Conservation (phyloP, 139 green algal genomes). For the Auxenochlorella pyrenoidosa region DNA sequence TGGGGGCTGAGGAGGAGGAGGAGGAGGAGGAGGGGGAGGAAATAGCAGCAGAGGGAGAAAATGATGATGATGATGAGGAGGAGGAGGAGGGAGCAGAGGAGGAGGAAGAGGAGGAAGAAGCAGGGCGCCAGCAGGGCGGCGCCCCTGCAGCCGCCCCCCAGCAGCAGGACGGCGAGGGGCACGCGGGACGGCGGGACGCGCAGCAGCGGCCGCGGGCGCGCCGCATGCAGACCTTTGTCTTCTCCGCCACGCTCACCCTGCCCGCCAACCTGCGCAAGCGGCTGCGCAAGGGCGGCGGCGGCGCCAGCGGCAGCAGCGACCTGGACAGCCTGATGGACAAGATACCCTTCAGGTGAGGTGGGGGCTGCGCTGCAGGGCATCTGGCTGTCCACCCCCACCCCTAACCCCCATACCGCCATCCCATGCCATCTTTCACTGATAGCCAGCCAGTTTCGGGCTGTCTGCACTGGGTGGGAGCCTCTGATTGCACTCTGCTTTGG, state of each 20-base stretch:
- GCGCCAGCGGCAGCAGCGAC: constrained; percentile 64
- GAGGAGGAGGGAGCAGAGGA: constrained; percentile 25
- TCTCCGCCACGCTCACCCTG: constrained; percentile 96
- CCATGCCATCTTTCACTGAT: neutral
- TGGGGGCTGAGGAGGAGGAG: neutral
- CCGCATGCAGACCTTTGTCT: constrained; percentile 93
- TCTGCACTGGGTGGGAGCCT: no score
- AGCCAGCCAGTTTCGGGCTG: no score
- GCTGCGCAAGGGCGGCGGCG: constrained; percentile 72
- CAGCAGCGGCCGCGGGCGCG: neutral
- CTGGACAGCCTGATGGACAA: constrained; percentile 87
- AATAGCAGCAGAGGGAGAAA: constrained; percentile 8
- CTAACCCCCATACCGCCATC: no score
- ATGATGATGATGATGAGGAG: constrained; percentile 24
- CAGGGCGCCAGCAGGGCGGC: constrained; percentile 25
- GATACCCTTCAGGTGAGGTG: constrained; percentile 13
- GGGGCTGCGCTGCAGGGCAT: neutral
- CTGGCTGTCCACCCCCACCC: no score
- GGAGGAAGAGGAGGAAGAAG: constrained; percentile 26
- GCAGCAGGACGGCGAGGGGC: neutral
- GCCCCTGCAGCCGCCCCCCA: constrained; percentile 5
- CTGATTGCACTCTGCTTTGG: no score
- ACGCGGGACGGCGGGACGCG: neutral
- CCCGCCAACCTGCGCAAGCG: constrained; percentile 76
- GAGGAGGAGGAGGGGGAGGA: constrained; percentile 16